Evolutionary conservation across 2,329 filamentous ascomycete species (phyloP), one percentile per base, ranked within the genome.

Genomic region (Diaporthe aspalathi): DNA sequence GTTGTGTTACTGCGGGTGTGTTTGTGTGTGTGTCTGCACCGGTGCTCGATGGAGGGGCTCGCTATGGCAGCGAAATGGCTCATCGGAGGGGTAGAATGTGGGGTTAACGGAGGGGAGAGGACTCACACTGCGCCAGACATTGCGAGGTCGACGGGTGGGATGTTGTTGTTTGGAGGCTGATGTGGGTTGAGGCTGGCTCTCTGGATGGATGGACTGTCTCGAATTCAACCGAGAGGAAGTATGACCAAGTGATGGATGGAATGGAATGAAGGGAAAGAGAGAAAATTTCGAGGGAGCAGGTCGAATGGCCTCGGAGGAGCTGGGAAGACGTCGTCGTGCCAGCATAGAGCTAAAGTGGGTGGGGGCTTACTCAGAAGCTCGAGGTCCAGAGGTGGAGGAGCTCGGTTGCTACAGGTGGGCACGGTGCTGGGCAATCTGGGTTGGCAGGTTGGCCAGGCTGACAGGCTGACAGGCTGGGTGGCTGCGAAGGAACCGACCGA

Each of bases 121-220:
- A 91, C 90, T 91, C 89, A 92, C 90, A 90, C 89, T 83, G 90
- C 83, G 82, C 88, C 87, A 87, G 88, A 90, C 88, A 90, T 88
- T 62, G 69, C 57, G 57, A 71, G 57, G 56, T 66, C 57, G 69
- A 52, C 52, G 40, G 52, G n/a, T 32, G 68, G 53, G 38, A 49
- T 63, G 47, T n/a, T 49, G 52, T 57, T 52, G 24, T 83, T 81
- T 75, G 74, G 70, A 74, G 66, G 17, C 29, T 54, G 54, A 56
- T 70, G 50, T 32, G 60, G 24, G 57, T 66, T 40, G 65, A 50
- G 62, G 65, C 47, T 32, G 56, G 50, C 57, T 68, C 52, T 71
- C 68, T 60, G 38, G 56, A 71, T 65, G 63, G 32, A 52, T 63
- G 49, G 32, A 60, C 43, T 53, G 29, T 73, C 69, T 73, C 68